Conservation (phyloP, 495 filamentous ascomycete genomes). For the Penicillium herquei region DNA sequence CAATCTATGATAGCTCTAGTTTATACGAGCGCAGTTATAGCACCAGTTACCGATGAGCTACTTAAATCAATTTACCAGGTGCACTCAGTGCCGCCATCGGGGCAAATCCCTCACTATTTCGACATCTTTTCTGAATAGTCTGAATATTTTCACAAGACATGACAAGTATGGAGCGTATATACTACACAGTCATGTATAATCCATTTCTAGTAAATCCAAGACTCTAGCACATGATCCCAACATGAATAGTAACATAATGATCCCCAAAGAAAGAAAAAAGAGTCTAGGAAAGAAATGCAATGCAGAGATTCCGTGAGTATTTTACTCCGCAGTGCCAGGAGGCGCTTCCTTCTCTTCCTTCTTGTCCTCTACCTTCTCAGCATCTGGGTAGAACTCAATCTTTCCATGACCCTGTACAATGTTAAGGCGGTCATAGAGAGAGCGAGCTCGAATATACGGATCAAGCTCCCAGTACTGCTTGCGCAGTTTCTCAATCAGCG, state of each 20-base stretch:
- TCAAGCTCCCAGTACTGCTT: slow-evolving; percentile 83
- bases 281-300: no score
- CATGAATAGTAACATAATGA: neutral
- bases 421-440: slow-evolving; percentile 71
- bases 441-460: slow-evolving; percentile 70
- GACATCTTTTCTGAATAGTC: no score
- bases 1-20: neutral
- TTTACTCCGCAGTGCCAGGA: slow-evolving; percentile 36
- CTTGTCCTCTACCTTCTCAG: slow-evolving; percentile 23
- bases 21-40: no score
- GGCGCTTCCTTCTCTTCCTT: slow-evolving; percentile 13
- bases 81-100: neutral
- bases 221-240: neutral
- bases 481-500: slow-evolving; percentile 59
- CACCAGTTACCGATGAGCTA: neutral
- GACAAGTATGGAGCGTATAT: slow-evolving; percentile 1
- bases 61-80: neutral
- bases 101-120: no score
- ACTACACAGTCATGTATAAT: slow-evolving; percentile 9
- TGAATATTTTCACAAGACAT: neutral
- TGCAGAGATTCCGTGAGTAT: no score
- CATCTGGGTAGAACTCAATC: slow-evolving; percentile 64
- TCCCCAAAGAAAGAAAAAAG: neutral
- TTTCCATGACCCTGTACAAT: slow-evolving; percentile 64
- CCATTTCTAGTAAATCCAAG: neutral